A percentile compares a stretch with the other conserved stretches of the same genome.
Evolutionary conservation across 305 asterid species (phyloP).

Genomic region (Fraxinus angustifolia): DNA sequence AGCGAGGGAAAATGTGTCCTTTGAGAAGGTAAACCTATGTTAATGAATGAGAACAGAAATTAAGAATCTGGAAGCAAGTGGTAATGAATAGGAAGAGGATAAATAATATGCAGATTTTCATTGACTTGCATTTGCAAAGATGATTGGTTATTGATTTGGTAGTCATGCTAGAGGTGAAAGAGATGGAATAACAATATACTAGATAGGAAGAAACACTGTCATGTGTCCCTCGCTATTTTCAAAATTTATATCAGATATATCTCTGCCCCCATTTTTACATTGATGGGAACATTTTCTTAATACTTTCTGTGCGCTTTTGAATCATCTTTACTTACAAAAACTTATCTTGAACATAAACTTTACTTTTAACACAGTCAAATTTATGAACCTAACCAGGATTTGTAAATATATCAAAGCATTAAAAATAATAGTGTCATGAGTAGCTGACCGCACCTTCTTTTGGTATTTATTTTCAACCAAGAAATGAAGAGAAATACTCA

Average conservation of each 20-base stretch:
- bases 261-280: neutral
- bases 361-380: neutral
- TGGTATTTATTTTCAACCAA: neutral
- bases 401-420: neutral
- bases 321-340: neutral
- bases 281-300: neutral
- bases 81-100: neutral
- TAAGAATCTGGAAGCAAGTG: conserved; percentile 13
- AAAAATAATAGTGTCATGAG: neutral
- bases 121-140: neutral
- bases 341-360: neutral
- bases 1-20: conserved; percentile 69
- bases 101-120: neutral
- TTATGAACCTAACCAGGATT: neutral
- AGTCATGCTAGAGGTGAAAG: conserved; percentile 15
- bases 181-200: conserved; percentile 11
- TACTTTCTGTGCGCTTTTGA: neutral
- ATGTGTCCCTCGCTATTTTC: neutral
- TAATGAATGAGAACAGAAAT: conserved; percentile 5
- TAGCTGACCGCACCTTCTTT: neutral
- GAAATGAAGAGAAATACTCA: neutral
- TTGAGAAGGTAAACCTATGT: conserved; percentile 67
- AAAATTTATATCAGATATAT: neutral
- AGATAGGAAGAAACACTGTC: neutral
- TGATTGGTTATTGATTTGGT: neutral